A percentile compares a stretch with the other conserved stretches of the same genome.
phyloP scores from a whole-genome alignment of 768 basidiomycete species.

The Podaxis rugospora region DNA sequence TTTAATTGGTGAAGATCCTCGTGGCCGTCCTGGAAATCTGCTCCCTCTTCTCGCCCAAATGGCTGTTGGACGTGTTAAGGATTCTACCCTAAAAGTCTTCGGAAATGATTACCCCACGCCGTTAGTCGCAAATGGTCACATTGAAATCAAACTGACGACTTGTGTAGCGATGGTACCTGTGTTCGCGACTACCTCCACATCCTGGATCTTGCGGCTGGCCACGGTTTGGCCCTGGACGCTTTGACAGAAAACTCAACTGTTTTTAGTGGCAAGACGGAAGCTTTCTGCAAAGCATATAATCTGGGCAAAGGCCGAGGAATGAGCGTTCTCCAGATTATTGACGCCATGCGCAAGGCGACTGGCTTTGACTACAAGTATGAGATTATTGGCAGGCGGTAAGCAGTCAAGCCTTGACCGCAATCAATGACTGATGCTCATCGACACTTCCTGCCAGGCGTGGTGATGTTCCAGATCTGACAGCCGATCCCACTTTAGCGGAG shows the following conservation, averaged over 20 bases:
- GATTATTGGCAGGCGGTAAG: constrained; percentile 86
- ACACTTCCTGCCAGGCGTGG: constrained; percentile 56
- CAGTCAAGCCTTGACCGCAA: constrained; percentile 9
- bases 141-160: not conserved
- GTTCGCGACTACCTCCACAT: constrained; percentile 96
- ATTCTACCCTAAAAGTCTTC: constrained; percentile 74
- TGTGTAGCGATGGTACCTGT: constrained; percentile 84
- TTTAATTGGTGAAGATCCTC: constrained; percentile 93
- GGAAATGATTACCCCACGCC: constrained; percentile 96
- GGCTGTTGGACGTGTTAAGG: constrained; percentile 83
- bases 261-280: constrained; percentile 52
- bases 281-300: constrained; percentile 91
- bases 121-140: constrained; percentile 35
- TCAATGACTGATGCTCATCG: constrained; percentile 5
- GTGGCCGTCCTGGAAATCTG: constrained; percentile 91
- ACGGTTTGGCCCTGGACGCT: constrained; percentile 86
- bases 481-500: constrained; percentile 87
- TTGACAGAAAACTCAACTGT: constrained; percentile 55
- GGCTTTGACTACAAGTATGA: constrained; percentile 87
- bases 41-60: constrained; percentile 92
- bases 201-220: constrained; percentile 92
- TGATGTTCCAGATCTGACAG: constrained; percentile 95
- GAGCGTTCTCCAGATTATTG: constrained; percentile 90
- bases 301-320: constrained; percentile 90
- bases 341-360: constrained; percentile 91